Conservation (phyloP, 495 filamentous ascomycete species). For the Alectoria sarmentosa region DNA sequence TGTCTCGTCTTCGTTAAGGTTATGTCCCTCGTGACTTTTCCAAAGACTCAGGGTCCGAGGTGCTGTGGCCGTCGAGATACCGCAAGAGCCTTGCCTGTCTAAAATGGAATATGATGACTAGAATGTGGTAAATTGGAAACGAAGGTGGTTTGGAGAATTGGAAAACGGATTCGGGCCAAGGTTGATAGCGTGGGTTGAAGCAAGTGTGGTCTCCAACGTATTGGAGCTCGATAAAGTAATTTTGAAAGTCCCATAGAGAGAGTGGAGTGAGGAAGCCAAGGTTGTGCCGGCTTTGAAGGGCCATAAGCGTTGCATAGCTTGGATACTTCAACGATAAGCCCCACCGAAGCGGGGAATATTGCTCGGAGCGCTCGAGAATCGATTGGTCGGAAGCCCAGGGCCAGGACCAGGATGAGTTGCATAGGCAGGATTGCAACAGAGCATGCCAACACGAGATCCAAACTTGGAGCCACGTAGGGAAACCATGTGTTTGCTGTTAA, state of each 20-base stretch:
- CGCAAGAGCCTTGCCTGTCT: constrained; percentile 15
- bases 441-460: constrained; percentile 95
- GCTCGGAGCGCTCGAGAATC: constrained; percentile 49
- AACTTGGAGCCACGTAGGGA: constrained; percentile 98
- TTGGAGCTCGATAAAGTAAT: neutral
- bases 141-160: constrained; percentile 9
- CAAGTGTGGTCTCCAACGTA: constrained; percentile 7
- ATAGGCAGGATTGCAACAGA: constrained; percentile 89
- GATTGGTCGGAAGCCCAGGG: constrained; percentile 54
- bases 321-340: constrained; percentile 42
- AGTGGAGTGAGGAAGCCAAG: neutral
- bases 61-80: constrained; percentile 14
- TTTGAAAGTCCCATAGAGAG: neutral
- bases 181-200: constrained; percentile 8
- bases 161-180: constrained; percentile 4
- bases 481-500: constrained; percentile 86
- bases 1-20: constrained; percentile 6
- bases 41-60: constrained; percentile 18
- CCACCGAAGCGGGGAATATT: constrained; percentile 42
- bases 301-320: neutral
- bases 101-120: constrained; percentile 19
- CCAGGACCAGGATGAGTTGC: constrained; percentile 80
- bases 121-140: constrained; percentile 17
- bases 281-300: neutral
- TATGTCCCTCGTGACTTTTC: constrained; percentile 17